phyloP scores from a whole-genome alignment of 768 basidiomycete genomes.

The Pleurotus djamor region DNA sequence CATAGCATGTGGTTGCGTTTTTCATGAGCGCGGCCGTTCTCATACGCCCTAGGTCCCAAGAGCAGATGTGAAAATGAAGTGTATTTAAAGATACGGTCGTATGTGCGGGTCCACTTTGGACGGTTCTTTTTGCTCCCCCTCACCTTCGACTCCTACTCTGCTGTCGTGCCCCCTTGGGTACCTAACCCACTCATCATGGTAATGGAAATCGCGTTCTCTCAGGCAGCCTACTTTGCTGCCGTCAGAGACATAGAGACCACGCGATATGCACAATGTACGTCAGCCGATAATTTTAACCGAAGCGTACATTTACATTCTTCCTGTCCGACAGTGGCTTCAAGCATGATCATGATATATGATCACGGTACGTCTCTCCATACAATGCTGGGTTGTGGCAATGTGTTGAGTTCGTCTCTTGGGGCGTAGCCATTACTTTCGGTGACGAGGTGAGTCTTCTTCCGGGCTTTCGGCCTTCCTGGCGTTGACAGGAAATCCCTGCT shows the following conservation, averaged over 20 bases:
- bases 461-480: not conserved
- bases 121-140: not conserved
- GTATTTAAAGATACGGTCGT: constrained; percentile 4
- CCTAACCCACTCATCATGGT: not conserved
- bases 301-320: not conserved
- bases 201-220: not conserved
- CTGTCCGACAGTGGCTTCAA: constrained; percentile 41
- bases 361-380: constrained; percentile 35
- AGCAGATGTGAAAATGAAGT: not conserved
- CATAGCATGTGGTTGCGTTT: constrained; percentile 5
- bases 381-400: not conserved
- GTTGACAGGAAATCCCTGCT: constrained; percentile 3
- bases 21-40: constrained; percentile 3
- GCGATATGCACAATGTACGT: constrained; percentile 43
- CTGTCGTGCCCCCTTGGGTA: not conserved
- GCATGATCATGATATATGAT: constrained; percentile 50
- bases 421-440: constrained; percentile 47
- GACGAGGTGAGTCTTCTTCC: constrained; percentile 38
- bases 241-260: constrained; percentile 36
- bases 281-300: not conserved
- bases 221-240: constrained; percentile 15
- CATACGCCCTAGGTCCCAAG: constrained; percentile 1
- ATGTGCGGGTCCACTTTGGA: not conserved
- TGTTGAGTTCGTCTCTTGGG: not conserved
- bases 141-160: not conserved